Evolutionary conservation across 139 green algal genomes (phyloP), one percentile per base, ranked within the genome.

Genomic region (Astrephomene gubernaculifera): DNA sequence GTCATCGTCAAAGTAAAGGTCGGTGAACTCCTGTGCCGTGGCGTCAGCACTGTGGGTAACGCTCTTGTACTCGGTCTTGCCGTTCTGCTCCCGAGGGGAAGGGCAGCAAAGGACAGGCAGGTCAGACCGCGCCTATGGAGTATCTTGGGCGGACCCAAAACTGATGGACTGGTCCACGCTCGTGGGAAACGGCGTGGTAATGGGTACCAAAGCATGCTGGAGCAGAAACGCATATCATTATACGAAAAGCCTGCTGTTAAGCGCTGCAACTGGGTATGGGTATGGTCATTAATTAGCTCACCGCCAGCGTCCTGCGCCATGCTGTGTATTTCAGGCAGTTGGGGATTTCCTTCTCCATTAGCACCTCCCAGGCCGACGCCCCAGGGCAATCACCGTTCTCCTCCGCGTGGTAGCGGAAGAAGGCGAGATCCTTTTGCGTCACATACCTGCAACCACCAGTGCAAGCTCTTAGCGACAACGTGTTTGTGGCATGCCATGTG

Each of bases 11-110:
- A 98, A 84, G 84, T 96, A 98, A 69, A 98, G 89, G 85, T 98
- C 95, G 68, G 92, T 96, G 71, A 97, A 96, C 93, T 98, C 96
- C 78, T 96, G 79, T 12, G 95, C 88, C 31, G 93, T 97, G 25
- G 93, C 87, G 79, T 98, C 85, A 9, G 90, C 79, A 53, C 86
- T 80, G 10, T 95, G 85, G 1, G 93, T 98, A 0, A 95, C 68
- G 65, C 90, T 96, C 90, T 97, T 96, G 93, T 98, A 98, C 90
- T 98, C 96, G 10, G 95, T 97, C 82, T 95, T 96, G 60, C 94
- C 94, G 54, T 87, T 88, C 90, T 94, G 81, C 85, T n/a, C n/a
- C n/a, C n/a, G n/a, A n/a, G n/a, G n/a, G n/a, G n/a, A n/a, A n/a
- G n/a, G n/a, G n/a, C n/a, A n/a, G n/a, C n/a, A n/a, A n/a, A n/a